These are phyloP conservation scores for Hymenoscyphus albidus DNA, from an alignment of 2,329 filamentous ascomycete genomes.

Conservation along the genomic window DNA sequence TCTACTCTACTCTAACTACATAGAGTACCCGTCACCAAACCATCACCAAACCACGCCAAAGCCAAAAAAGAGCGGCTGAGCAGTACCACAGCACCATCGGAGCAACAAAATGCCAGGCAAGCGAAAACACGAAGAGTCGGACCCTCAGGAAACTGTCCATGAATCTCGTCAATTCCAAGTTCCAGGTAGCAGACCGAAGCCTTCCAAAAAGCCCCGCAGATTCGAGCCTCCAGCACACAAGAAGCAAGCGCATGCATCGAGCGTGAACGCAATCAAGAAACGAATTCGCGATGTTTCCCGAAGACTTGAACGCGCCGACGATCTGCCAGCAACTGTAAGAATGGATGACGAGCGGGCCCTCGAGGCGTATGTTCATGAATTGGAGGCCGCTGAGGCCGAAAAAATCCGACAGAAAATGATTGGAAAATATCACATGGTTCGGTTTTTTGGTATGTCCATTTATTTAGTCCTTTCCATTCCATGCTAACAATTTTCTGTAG, in stretches of 20 bases:
- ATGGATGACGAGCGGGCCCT: slow-evolving; percentile 71
- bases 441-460: slow-evolving; percentile 67
- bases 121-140: slow-evolving; percentile 27
- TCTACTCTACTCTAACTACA: not conserved
- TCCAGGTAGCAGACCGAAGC: slow-evolving; percentile 29
- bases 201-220: slow-evolving; percentile 33
- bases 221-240: slow-evolving; percentile 27
- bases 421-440: slow-evolving; percentile 74
- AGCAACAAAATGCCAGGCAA: slow-evolving; percentile 31
- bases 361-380: slow-evolving; percentile 60
- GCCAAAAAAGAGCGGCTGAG: not conserved
- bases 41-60: not conserved
- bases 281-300: slow-evolving; percentile 66
- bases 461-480: not conserved
- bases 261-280: slow-evolving; percentile 63
- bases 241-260: slow-evolving; percentile 34
- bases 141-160: slow-evolving; percentile 29
- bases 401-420: slow-evolving; percentile 68
- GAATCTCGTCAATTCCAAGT: slow-evolving; percentile 34
- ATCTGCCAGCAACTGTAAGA: slow-evolving; percentile 64
- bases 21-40: not conserved
- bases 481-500: slow-evolving; percentile 38
- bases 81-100: not conserved
- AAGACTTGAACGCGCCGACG: slow-evolving; percentile 55
- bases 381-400: slow-evolving; percentile 55